A percentile compares a stretch with the other conserved stretches of the same genome.
Conservation (phyloP, 768 basidiomycete species). For the Tremella yokohamensis region DNA sequence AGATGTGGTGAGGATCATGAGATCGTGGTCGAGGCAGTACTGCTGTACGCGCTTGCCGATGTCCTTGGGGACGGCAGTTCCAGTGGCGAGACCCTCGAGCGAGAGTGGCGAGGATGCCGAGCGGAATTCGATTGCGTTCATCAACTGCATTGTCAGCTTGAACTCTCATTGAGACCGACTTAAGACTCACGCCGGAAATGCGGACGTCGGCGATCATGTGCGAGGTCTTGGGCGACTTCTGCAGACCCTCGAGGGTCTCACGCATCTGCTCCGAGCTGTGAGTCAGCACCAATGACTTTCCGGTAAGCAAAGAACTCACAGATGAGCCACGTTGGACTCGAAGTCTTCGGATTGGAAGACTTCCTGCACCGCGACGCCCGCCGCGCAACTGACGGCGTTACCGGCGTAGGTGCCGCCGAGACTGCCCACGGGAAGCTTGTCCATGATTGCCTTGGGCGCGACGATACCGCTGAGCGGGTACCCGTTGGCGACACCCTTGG, state of each 20-base stretch:
- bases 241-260: constrained; percentile 59
- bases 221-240: constrained; percentile 57
- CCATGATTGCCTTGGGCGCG: constrained; percentile 73
- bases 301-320: constrained; percentile 54
- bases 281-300: neutral
- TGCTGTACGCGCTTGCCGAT: constrained; percentile 69
- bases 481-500: constrained; percentile 72
- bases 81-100: constrained; percentile 16
- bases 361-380: constrained; percentile 75
- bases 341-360: constrained; percentile 76
- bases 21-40: constrained; percentile 77
- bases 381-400: constrained; percentile 87
- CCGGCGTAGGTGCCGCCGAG: constrained; percentile 59
- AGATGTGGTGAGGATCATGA: constrained; percentile 84
- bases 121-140: constrained; percentile 53
- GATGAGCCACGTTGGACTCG: constrained; percentile 69
- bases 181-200: constrained; percentile 66
- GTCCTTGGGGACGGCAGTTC: constrained; percentile 52
- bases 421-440: constrained; percentile 53
- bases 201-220: constrained; percentile 77
- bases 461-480: constrained; percentile 89
- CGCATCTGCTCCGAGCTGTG: constrained; percentile 61
- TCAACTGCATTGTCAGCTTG: constrained; percentile 10
- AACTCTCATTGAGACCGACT: neutral
- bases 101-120: constrained; percentile 54